Percentiles rank a stretch among this genome's conserved stretches.
Conservation (phyloP, 805 yeast species). For the Starmerella kuoi region DNA sequence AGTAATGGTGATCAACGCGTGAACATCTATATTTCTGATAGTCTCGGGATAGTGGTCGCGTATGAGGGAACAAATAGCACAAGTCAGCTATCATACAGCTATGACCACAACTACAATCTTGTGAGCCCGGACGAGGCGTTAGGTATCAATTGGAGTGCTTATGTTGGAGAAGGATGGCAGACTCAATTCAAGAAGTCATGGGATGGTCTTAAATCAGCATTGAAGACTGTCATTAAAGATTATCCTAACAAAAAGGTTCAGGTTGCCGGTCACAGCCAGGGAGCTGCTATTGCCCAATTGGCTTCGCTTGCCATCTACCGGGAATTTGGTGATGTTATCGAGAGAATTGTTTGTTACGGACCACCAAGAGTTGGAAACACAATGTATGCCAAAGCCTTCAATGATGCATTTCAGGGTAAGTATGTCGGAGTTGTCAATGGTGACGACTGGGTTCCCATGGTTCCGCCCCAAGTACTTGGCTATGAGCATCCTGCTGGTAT, state of each 20-base stretch:
- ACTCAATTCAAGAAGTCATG: neutral
- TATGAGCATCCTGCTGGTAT: neutral
- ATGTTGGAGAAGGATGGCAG: neutral
- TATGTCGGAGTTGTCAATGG: neutral
- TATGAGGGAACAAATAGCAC: neutral
- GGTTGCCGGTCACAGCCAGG: slow-evolving; percentile 1
- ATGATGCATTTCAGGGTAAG: neutral
- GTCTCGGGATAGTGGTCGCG: neutral
- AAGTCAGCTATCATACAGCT: neutral
- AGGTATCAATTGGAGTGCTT: neutral
- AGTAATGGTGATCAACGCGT: neutral
- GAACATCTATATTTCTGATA: neutral
- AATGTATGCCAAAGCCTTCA: neutral
- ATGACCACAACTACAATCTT: neutral
- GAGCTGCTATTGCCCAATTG: neutral
- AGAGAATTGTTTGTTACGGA: neutral
- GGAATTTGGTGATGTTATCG: neutral
- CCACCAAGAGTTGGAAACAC: neutral
- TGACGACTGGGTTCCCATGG: neutral
- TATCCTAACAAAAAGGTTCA: neutral
- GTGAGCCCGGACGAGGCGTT: neutral
- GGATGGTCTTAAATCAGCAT: neutral
- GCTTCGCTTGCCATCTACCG: slow-evolving; percentile 1
- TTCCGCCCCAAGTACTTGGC: neutral
- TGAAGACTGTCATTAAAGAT: neutral